phyloP scores from a whole-genome alignment of 169 alveolate species.

The Eimeria maxima region DNA sequence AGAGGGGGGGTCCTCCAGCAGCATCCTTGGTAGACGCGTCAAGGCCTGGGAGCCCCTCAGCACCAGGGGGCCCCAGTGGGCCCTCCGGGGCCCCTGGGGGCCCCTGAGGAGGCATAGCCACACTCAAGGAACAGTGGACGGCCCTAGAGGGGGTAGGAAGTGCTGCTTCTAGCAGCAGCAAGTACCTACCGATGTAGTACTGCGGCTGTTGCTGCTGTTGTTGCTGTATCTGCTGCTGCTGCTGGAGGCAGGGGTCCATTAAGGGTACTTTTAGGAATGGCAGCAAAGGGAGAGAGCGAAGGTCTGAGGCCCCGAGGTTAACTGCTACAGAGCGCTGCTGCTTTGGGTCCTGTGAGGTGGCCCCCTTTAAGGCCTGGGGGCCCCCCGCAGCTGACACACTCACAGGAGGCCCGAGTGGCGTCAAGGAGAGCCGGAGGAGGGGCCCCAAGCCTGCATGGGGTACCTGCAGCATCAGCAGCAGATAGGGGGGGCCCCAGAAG shows the following conservation, averaged over 20 bases:
- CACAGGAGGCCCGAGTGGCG: constrained; percentile 5
- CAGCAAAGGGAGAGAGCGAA: background rate
- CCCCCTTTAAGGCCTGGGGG: constrained; percentile 34
- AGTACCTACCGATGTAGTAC: background rate
- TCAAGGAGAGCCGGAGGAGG: constrained; percentile 52
- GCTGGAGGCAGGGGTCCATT: background rate
- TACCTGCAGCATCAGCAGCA: background rate
- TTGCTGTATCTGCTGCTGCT: constrained; percentile 34
- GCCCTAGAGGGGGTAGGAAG: constrained; percentile 43
- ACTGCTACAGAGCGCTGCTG: background rate
- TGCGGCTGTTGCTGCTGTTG: constrained; percentile 41
- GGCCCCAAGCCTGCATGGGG: constrained; percentile 75
- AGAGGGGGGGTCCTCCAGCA: background rate
- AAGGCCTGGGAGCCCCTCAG: background rate
- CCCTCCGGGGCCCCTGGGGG: background rate
- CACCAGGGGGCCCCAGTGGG: background rate
- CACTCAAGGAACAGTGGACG: constrained; percentile 19
- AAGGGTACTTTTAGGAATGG: constrained; percentile 12
- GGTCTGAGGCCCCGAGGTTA: background rate
- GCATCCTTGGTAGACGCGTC: background rate
- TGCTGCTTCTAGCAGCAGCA: constrained; percentile 64
- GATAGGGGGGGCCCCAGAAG: background rate
- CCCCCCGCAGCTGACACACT: background rate
- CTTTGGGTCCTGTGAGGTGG: background rate
- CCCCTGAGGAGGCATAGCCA: constrained; percentile 14